Evolutionary conservation across 2,329 filamentous ascomycete genomes (phyloP).

Genomic region (Calonectria leucothoes): DNA sequence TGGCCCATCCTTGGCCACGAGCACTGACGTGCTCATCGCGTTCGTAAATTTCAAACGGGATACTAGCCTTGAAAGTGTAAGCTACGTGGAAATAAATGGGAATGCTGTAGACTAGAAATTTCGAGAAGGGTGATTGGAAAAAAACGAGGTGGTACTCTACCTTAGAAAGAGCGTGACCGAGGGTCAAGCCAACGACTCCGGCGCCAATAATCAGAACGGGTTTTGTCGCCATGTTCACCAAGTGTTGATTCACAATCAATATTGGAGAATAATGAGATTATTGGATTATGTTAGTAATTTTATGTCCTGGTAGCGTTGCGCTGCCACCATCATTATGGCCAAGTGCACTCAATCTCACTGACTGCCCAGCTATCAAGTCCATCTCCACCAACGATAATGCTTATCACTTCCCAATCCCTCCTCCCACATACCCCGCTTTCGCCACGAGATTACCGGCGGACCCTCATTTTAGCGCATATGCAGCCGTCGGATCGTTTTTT

Average conservation of each 20-base stretch:
- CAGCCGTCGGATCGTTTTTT: conserved; percentile 2
- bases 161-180: conserved; percentile 52
- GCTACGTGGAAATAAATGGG: neutral
- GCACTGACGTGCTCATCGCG: conserved; percentile 43
- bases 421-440: neutral
- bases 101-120: neutral
- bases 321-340: neutral
- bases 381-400: neutral
- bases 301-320: neutral
- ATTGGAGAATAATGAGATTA: neutral
- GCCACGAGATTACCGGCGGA: neutral
- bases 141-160: conserved; percentile 21
- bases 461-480: neutral
- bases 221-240: conserved; percentile 15
- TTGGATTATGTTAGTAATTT: neutral
- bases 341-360: neutral
- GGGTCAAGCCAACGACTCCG: conserved; percentile 50
- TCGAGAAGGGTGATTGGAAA: neutral
- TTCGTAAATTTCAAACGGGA: conserved; percentile 48
- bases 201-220: conserved; percentile 52
- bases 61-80: conserved; percentile 36
- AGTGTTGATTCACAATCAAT: neutral
- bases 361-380: neutral
- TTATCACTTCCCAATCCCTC: neutral
- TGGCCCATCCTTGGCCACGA: conserved; percentile 64